A percentile compares a stretch with the other conserved stretches of the same genome.
These are phyloP conservation scores for Rhizopogon salebrosus DNA, from an alignment of 768 basidiomycete genomes.

Conservation along the genomic window DNA sequence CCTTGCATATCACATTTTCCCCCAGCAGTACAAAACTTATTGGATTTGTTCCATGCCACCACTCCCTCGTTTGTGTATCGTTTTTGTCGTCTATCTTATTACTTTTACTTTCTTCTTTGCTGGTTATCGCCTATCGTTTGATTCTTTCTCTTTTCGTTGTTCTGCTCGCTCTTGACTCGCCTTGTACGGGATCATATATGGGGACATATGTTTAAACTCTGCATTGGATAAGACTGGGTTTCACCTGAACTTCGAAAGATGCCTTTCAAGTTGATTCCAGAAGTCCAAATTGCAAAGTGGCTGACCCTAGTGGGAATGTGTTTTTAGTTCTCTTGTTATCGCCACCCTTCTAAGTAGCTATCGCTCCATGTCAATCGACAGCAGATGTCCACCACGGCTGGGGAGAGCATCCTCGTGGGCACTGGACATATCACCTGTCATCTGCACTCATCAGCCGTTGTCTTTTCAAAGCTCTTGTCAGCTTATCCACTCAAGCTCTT, in stretches of 20 bases:
- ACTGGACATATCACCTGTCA: slow-evolving; percentile 54
- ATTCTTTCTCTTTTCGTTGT: slow-evolving; percentile 11
- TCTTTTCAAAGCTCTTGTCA: slow-evolving; percentile 71
- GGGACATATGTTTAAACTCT: slow-evolving; percentile 27
- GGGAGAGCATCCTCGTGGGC: slow-evolving; percentile 30
- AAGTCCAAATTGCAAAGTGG: too few relatives aligned
- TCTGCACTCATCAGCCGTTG: slow-evolving; percentile 47
- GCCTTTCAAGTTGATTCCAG: neutral
- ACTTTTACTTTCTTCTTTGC: slow-evolving; percentile 24
- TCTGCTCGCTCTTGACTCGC: slow-evolving; percentile 18
- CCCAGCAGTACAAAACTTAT: slow-evolving; percentile 19
- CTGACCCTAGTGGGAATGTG: neutral
- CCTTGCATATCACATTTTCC: slow-evolving; percentile 9
- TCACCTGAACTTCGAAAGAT: neutral
- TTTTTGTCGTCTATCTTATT: slow-evolving; percentile 22
- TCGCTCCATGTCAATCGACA: slow-evolving; percentile 1
- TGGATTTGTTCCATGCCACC: slow-evolving; percentile 12
- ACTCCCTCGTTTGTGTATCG: slow-evolving; percentile 23
- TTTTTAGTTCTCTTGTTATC: neutral
- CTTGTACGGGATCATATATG: slow-evolving; percentile 33
- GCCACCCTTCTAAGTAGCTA: neutral
- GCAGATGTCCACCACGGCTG: neutral
- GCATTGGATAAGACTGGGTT: neutral
- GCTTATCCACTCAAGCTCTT: slow-evolving; percentile 87
- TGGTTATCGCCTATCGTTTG: slow-evolving; percentile 15